These are phyloP conservation scores for Gymnopilus junonius DNA, from an alignment of 768 basidiomycete genomes.

Conservation along the genomic window DNA sequence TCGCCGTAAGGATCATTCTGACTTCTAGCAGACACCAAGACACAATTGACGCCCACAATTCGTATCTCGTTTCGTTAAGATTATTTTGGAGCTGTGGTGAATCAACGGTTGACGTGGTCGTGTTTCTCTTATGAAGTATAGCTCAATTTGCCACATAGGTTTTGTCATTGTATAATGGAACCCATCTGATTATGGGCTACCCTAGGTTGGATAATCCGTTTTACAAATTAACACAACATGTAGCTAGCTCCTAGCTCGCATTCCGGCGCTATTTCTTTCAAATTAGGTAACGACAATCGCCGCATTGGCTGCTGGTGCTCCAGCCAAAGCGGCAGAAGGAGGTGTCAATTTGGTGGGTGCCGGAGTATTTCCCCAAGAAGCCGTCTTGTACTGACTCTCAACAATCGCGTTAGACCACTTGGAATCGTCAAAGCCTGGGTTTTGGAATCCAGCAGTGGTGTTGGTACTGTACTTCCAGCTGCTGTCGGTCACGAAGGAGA, in stretches of 20 bases:
- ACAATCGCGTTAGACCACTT: conserved; percentile 26
- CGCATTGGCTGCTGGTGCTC: conserved; percentile 3
- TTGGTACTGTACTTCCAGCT: conserved; percentile 28
- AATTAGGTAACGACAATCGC: background rate
- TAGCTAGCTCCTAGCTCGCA: background rate
- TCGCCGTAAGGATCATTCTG: too few species aligned
- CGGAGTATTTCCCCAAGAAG: conserved; percentile 24
- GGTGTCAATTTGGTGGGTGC: conserved; percentile 27
- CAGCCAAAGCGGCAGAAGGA: background rate
- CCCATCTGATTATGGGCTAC: too few species aligned
- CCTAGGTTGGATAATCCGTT: background rate
- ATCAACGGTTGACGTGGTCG: too few species aligned
- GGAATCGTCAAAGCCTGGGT: conserved; percentile 16
- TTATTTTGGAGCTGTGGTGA: too few species aligned
- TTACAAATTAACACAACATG: background rate
- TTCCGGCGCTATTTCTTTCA: background rate
- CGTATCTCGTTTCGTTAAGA: too few species aligned
- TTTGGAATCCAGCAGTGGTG: conserved; percentile 22
- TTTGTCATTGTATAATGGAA: too few species aligned
- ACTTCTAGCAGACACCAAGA: too few species aligned
- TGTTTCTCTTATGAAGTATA: too few species aligned
- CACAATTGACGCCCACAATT: too few species aligned
- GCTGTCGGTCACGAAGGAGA: conserved; percentile 25
- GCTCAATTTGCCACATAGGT: too few species aligned
- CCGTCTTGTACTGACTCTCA: conserved; percentile 23